A percentile compares a stretch with the other conserved stretches of the same genome.
Evolutionary conservation across 495 filamentous ascomycete species (phyloP).

Genomic region (Massariosphaeria phaeospora): DNA sequence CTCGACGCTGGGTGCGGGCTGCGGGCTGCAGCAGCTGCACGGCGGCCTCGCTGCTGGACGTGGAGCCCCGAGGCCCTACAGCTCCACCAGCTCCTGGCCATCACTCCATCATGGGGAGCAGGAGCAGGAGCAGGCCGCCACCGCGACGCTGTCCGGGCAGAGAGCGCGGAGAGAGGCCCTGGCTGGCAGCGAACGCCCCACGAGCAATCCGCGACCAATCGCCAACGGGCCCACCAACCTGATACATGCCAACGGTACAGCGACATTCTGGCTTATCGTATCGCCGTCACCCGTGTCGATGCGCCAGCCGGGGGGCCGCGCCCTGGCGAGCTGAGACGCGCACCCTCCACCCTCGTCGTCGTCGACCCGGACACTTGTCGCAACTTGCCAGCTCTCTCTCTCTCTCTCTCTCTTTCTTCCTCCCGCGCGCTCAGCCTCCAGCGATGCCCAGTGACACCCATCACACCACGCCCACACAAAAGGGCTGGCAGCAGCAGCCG

Average conservation of each 20-base stretch:
- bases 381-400: neutral
- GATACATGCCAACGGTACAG: slow-evolving; percentile 6
- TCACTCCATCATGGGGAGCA: too few species aligned
- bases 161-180: neutral
- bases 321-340: too few species aligned
- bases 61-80: too few species aligned
- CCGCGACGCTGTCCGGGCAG: neutral
- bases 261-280: too few species aligned
- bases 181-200: slow-evolving; percentile 12
- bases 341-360: neutral
- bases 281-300: too few species aligned
- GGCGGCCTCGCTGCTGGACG: too few species aligned
- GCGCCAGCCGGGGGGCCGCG: too few species aligned
- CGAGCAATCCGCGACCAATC: slow-evolving; percentile 12
- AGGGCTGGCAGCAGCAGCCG: neutral
- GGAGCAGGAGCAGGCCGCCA: slow-evolving; percentile 11
- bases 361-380: neutral
- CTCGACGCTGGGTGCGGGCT: neutral
- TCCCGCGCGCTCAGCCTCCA: neutral
- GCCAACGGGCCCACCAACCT: slow-evolving; percentile 8
- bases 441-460: neutral
- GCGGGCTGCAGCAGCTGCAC: neutral
- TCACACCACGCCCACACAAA: neutral
- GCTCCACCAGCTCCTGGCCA: too few species aligned
- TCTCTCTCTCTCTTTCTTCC: neutral